Percentiles rank a stretch among this genome's conserved stretches.
Conservation (phyloP, 2,329 filamentous ascomycete genomes). For the Colletotrichum siamense region DNA sequence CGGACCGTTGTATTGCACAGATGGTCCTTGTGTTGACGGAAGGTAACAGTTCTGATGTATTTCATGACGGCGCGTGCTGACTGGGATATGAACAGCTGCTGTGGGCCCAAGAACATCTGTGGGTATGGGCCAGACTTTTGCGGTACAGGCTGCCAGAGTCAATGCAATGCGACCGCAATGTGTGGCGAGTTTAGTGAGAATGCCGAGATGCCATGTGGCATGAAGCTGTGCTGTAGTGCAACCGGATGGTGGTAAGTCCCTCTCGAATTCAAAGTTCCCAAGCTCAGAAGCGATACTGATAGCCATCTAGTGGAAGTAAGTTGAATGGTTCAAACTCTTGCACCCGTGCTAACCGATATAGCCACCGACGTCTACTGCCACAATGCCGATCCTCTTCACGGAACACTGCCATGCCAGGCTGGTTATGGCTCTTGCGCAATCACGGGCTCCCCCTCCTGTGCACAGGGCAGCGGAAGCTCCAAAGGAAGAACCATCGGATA, state of each 20-base stretch:
- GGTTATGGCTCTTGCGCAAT: not conserved
- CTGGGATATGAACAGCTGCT: not conserved
- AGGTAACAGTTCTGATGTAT: not conserved
- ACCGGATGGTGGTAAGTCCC: not conserved
- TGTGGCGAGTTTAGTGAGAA: not conserved
- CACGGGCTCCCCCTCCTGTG: not conserved
- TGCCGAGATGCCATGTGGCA: not conserved
- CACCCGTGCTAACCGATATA: not conserved
- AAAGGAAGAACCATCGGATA: not conserved
- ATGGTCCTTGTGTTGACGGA: not conserved
- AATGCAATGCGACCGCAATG: not conserved
- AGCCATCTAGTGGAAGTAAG: not conserved
- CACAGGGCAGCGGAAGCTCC: not conserved
- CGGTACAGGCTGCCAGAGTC: not conserved
- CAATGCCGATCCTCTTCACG: not conserved
- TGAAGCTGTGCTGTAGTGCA: not conserved
- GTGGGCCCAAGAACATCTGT: not conserved
- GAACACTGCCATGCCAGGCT: not conserved
- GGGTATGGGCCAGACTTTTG: not conserved
- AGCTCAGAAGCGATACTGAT: not conserved
- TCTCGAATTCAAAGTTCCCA: not conserved
- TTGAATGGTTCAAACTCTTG: not conserved
- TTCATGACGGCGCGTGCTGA: not conserved
- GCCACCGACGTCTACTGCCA: not conserved
- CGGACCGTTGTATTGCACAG: not conserved